Evolutionary conservation across 768 basidiomycete species (phyloP), one percentile per base, ranked within the genome.

Genomic region (Infundibulicybe gibba): DNA sequence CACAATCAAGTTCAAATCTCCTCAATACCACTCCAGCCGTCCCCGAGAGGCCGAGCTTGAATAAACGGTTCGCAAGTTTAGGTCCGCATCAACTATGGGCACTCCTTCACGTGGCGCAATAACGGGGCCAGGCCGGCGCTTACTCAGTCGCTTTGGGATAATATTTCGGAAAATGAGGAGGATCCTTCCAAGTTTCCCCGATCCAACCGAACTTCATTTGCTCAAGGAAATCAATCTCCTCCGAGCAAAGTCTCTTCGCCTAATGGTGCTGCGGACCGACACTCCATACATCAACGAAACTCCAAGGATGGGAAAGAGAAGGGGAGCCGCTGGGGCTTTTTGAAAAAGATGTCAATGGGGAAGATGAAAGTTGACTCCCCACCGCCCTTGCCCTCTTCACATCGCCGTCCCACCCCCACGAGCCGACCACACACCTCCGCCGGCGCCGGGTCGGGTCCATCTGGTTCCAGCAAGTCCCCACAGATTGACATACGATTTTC

Each of bases 261-360:
- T 30, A 54, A 55, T 11, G 48, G 54, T 42, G 47, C 49, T 15
- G 59, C 60, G 21, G 59, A 54, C 25, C 60, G 59, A 45, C 34
- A 50, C 37, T 41, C 54, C 9, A 45, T 47, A 15, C 59, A 61
- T 12, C 42, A 52, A n/a, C 59, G 60, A 41, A 51, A 58, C 40
- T 13, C 49, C 17, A 66, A 65, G 47, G 71, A 72, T 25, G 65
- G 62, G 35, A 79, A 80, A 55, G 81, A 85, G 55, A 86, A 88
- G 63, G 69, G 70, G 33, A 83, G 84, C 44, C 84, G 90, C 47
- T 95, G 94, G 94, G 93, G 94, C 3, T 95, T 97, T 70, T 71
- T 97, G 49, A 92, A 94, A 71, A 97, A 97, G 70, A 97, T 97
- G 93, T 95, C 93, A 5, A 95, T 94, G 91, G 87, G 92, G 12